Base-by-base conservation (phyloP, 176 grass and related monocot genomes). In the Eremochloa ophiuroides region DNA sequence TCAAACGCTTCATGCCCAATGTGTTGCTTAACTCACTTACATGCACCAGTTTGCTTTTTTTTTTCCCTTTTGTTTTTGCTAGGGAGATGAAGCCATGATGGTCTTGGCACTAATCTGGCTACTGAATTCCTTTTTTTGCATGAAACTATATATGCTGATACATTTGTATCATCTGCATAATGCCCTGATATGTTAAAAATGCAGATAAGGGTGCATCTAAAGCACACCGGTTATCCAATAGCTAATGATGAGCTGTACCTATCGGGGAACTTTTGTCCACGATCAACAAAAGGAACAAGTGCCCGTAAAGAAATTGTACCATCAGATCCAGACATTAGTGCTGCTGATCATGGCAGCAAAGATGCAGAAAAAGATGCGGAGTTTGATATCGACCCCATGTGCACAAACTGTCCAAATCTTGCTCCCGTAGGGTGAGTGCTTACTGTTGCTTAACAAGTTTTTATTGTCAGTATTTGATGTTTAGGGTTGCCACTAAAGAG, bases 141-240 rank as follows among this genome's bases (percentile, higher is more conserved):
- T 56, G 46, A 64, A 76, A 10, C 0, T 61, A 5, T 58, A 42
- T 72, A 69, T 67, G 66, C 62, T 85, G 65, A 75, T 69, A 26
- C 20, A 58, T 28, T 51, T 31, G 13, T 53, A 20, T 62, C 18
- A 3, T 75, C 72, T 38, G 14, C 20, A n/a, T 46, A 65, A 73
- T 42, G 61, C 62, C 17, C 44, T 67, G 20, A 37, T 34, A 27
- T 31, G 1, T 26, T 50, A 56, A 84, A 74, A 76, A 55, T 93
- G 84, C 81, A 98, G 95, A 95, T 98, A 91, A 74, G 95, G 63
- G 95, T 98, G 29, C 96, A 98, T 89, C 86, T 98, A 6, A 94
- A 98, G 84, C 87, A 91, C 69, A 59, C 85, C 74, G 93, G 96
- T 73, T 88, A 98, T 77, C 93, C 96, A 76, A 95, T 95, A 89